Evolutionary conservation across 2,329 filamentous ascomycete species (phyloP), one percentile per base, ranked within the genome.

Genomic region (Falciphora oryzae): DNA sequence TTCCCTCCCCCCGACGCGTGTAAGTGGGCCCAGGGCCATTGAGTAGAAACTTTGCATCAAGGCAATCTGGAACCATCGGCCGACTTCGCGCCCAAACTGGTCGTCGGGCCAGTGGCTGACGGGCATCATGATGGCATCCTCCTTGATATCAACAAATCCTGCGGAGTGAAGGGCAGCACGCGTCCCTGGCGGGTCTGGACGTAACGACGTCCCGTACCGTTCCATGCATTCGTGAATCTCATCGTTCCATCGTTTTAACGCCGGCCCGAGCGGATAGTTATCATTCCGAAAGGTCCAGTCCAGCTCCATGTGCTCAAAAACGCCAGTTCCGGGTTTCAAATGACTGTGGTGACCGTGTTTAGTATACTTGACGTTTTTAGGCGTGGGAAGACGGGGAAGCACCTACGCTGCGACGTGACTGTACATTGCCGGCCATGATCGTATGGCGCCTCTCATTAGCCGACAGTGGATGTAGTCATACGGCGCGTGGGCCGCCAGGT

Each of bases 241-340:
- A 31, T 85, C 77, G 67, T 89, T 89, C 93, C 93, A 97, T 69
- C 85, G 78, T 59, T 80, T 76, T 22, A 94, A 78, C 32, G 82
- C 79, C 4, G 76, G 68, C 14, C 84, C 81, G 18, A 90, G 76
- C 1, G 85, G 85, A 50, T 83, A 82, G 70, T 91, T 86, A 67
- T 92, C 89, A 71, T 87, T 90, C 63, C 86, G 86, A 25, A 92
- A 92, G 61, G 84, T 80, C 75, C 91, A 91, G 75, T 98, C 92
- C 64, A 98, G 89, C 74, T 98, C 94, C 61, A 96, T 85, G 69
- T 96, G 92, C 76, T 98, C 93, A 64, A 97, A 83, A 73, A 83
- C 85, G 64, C 93, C 94, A 57, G 80, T 83, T 1, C 89, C 88
- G 1, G 92, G 92, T 70, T 87, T 87, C 31, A 97, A 81, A 72